Evolutionary conservation across 2,329 filamentous ascomycete species (phyloP).

Genomic region (Dissoconium aciculare): DNA sequence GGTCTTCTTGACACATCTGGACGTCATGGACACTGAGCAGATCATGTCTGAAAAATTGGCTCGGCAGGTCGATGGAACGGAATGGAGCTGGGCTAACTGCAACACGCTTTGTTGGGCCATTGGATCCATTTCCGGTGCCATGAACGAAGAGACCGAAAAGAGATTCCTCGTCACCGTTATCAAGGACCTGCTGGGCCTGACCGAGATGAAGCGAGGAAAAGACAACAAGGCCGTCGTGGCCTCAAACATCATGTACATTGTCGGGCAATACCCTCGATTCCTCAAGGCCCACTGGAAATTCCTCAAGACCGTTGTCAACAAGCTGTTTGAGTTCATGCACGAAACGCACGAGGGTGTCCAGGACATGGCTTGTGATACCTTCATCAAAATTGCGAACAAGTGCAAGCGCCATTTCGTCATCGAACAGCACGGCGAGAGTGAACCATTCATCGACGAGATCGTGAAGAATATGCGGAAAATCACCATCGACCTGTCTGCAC

Average conservation of each 20-base stretch:
- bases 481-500: constrained; percentile 83
- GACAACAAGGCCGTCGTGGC: constrained; percentile 99
- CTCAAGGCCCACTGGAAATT: constrained; percentile 99
- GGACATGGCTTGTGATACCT: constrained; percentile 99
- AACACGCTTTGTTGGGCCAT: constrained; percentile 99
- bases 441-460: constrained; percentile 98
- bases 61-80: constrained; percentile 81
- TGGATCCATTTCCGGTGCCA: constrained; percentile 92
- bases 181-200: constrained; percentile 89
- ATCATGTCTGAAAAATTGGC: constrained; percentile 99
- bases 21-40: constrained; percentile 91
- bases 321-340: constrained; percentile 99
- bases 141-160: constrained; percentile 99
- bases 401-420: constrained; percentile 96
- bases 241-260: constrained; percentile 99
- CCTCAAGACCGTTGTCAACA: constrained; percentile 98
- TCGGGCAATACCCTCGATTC: constrained; percentile 95
- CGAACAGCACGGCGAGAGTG: constrained; percentile 79
- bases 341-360: constrained; percentile 98
- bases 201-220: constrained; percentile 98
- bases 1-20: constrained; percentile 91
- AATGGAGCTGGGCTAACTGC: constrained; percentile 99
- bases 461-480: constrained; percentile 92
- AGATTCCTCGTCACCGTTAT: constrained; percentile 96
- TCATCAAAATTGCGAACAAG: constrained; percentile 98